A percentile compares a stretch with the other conserved stretches of the same genome.
Conservation (phyloP, 2,329 filamentous ascomycete genomes). For the Colletotrichum lini region DNA sequence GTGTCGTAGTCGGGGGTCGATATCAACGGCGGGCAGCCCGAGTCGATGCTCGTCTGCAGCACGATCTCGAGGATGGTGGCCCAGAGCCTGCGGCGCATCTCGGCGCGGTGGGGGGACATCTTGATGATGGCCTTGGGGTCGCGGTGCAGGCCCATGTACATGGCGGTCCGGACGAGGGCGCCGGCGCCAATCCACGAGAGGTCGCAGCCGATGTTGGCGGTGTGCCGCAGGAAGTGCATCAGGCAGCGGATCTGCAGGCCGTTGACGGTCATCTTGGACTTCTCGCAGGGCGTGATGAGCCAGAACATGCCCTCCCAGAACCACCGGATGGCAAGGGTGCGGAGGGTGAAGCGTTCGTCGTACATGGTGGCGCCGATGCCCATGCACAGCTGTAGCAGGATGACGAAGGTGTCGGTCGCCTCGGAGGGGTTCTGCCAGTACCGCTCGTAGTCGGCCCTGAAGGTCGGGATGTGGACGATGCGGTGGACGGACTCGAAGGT, state of each 20-base stretch:
- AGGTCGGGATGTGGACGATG: slow-evolving; percentile 71
- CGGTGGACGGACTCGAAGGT: slow-evolving; percentile 70
- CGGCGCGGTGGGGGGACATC: slow-evolving; percentile 63
- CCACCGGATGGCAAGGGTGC: slow-evolving; percentile 62
- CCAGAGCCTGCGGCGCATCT: slow-evolving; percentile 71
- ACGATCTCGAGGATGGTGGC: slow-evolving; percentile 68
- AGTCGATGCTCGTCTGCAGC: slow-evolving; percentile 65
- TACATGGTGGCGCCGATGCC: slow-evolving; percentile 65
- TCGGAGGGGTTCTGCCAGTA: slow-evolving; percentile 62
- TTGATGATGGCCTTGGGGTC: slow-evolving; percentile 66
- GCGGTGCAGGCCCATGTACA: slow-evolving; percentile 72
- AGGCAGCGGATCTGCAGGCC: slow-evolving; percentile 68
- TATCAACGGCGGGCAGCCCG: slow-evolving; percentile 65
- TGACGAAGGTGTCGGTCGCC: slow-evolving; percentile 60
- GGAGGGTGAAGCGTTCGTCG: slow-evolving; percentile 61
- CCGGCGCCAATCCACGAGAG: slow-evolving; percentile 68
- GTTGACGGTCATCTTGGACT: slow-evolving; percentile 63
- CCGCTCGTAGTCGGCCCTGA: slow-evolving; percentile 66
- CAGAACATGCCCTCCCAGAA: slow-evolving; percentile 67
- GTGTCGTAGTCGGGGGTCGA: slow-evolving; percentile 65
- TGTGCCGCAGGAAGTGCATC: slow-evolving; percentile 64
- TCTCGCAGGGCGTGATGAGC: slow-evolving; percentile 63
- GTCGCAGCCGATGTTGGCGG: slow-evolving; percentile 63
- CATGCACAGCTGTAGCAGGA: slow-evolving; percentile 69
- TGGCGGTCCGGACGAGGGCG: slow-evolving; percentile 65